Base-by-base conservation (phyloP, 2,329 filamentous ascomycete species). In the Stachybotrys elegans region DNA sequence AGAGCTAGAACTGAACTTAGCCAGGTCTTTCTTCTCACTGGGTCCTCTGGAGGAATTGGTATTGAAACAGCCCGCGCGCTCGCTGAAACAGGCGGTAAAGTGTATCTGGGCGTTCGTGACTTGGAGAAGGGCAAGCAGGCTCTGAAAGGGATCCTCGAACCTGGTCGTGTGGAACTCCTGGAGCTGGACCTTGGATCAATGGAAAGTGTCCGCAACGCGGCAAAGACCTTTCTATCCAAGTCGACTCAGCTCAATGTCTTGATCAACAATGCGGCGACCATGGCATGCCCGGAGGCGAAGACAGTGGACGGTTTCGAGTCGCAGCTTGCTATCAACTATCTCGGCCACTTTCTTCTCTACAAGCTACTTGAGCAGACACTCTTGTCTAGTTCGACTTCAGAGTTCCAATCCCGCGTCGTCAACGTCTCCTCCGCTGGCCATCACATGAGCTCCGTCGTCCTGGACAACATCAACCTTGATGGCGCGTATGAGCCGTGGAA, bases 281-380 rank as follows among this genome's bases (percentile, higher is more conserved):
- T 51, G 46, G 42, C 44, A 3, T 40, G 34, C 11, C 51, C 48
- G 14, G 43, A 48, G 25, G 38, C 39, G 4, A 40, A 48, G 22
- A 53, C 55, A 6, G 42, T 41, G 13, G 56, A 57, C n/a, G 57
- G 55, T 11, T 49, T 52, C 25, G 58, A 60, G 50, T 54, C 55
- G 0, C 75, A 79, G 45, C 71, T 80, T 46, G 75, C 67, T 25
- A 70, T 66, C 7, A 79, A 79, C 53, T 69, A 80, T 51, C 58
- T 81, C 2, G 67, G 60, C 11, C 72, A 78, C 49, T 81, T 79
- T 59, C 65, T 79, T 0, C 63, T 80, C 16, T 35, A 35, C 32
- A 19, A 59, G 57, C 69, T 58, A 0, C 60, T 81, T 21, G 71
- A 71, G 20, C 56, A 64, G 0, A 53, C 64, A 0, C 55, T 79